Conservation (phyloP, 73 alveolate genomes). For the Blepharisma japonicum region DNA sequence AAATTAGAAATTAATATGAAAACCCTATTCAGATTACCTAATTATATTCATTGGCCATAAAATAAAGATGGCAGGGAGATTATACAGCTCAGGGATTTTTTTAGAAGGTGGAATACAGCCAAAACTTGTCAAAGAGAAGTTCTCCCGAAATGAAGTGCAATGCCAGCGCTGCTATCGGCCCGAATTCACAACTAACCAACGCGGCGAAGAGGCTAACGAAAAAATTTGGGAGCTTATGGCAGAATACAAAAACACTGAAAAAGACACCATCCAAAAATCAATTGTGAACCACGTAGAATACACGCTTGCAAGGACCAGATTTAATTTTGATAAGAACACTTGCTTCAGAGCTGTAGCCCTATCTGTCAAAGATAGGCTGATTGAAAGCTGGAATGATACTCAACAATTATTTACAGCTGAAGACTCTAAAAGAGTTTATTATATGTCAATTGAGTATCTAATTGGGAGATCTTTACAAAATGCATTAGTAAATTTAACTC, state of each 20-base stretch:
- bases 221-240: conserved; percentile 29
- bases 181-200: neutral
- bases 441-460: conserved; percentile 96
- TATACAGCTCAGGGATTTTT: too few relatives aligned
- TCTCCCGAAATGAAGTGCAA: too few relatives aligned
- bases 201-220: neutral
- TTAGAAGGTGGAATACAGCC: too few relatives aligned
- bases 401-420: conserved; percentile 40
- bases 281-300: conserved; percentile 58
- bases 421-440: conserved; percentile 65
- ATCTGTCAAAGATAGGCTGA: conserved; percentile 93
- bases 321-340: conserved; percentile 70
- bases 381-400: conserved; percentile 96
- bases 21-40: too few relatives aligned
- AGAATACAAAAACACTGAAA: conserved; percentile 5
- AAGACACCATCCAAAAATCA: conserved; percentile 1
- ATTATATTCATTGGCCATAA: too few relatives aligned
- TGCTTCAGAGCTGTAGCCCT: conserved; percentile 92
- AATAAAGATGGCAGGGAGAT: too few relatives aligned
- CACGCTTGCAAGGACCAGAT: conserved; percentile 86
- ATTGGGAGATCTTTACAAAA: conserved; percentile 97
- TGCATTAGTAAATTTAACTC: conserved; percentile 89
- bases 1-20: too few relatives aligned
- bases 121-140: too few relatives aligned
- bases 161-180: neutral